Conservation (phyloP, 1,139 yeast species). For the Magnusiomyces sp. region DNA sequence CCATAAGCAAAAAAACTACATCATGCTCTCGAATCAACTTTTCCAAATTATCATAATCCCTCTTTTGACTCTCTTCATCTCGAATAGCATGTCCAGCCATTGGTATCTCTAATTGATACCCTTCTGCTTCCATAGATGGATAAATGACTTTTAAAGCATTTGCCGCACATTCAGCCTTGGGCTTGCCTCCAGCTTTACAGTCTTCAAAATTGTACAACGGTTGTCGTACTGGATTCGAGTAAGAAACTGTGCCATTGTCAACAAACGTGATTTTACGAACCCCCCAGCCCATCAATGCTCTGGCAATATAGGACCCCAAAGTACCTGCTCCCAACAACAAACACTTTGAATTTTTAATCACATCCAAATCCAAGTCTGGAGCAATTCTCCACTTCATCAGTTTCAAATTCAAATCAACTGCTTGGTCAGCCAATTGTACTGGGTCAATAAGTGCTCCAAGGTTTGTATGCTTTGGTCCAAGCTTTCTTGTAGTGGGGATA, state of each 20-base stretch:
- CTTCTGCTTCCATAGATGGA: slow-evolving; percentile 64
- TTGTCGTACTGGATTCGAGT: slow-evolving; percentile 92
- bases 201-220: slow-evolving; percentile 74
- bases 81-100: slow-evolving; percentile 90
- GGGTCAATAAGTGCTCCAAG: slow-evolving; percentile 78
- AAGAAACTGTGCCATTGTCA: slow-evolving; percentile 81
- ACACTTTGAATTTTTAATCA: slow-evolving; percentile 51
- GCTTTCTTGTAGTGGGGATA: slow-evolving; percentile 50
- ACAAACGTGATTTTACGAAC: slow-evolving; percentile 76
- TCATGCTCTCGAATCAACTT: slow-evolving; percentile 62
- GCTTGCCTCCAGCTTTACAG: slow-evolving; percentile 61
- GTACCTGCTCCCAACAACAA: slow-evolving; percentile 94
- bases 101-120: slow-evolving; percentile 66
- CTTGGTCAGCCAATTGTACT: slow-evolving; percentile 71
- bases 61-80: slow-evolving; percentile 41
- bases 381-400: slow-evolving; percentile 96
- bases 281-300: slow-evolving; percentile 92
- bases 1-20: slow-evolving; percentile 72
- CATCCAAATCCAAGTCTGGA: slow-evolving; percentile 66
- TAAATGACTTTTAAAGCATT: slow-evolving; percentile 58
- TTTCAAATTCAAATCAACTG: slow-evolving; percentile 81
- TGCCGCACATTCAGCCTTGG: slow-evolving; percentile 75
- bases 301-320: slow-evolving; percentile 80
- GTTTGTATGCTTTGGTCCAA: slow-evolving; percentile 78
- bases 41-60: slow-evolving; percentile 45